phyloP scores from a whole-genome alignment of 2,329 filamentous ascomycete species.

The Epichloe sylvatica region DNA sequence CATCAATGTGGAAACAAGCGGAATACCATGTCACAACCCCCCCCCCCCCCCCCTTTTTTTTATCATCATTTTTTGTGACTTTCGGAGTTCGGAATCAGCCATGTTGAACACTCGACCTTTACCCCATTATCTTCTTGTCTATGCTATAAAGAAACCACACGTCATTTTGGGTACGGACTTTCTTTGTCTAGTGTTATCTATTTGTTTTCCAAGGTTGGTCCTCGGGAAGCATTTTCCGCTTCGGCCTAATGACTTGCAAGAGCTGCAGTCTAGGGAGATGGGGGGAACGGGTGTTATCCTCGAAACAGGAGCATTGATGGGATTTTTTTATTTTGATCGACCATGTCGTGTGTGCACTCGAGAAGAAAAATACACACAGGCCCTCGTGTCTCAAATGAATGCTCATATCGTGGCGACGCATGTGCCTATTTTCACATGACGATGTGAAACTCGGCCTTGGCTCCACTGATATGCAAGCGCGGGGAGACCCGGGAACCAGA shows the following conservation, averaged over 20 bases:
- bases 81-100: not conserved
- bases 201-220: not conserved
- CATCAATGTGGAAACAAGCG: too few relatives aligned
- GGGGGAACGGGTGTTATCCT: too few relatives aligned
- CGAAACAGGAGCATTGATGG: too few relatives aligned
- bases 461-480: not conserved
- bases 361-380: too few relatives aligned
- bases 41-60: not conserved
- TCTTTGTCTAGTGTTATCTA: not conserved
- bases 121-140: too few relatives aligned
- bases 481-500: not conserved
- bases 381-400: too few relatives aligned
- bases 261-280: not conserved
- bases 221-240: too few relatives aligned
- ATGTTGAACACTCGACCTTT: not conserved
- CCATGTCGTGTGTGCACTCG: too few relatives aligned
- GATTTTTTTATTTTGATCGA: too few relatives aligned
- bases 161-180: too few relatives aligned
- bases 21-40: not conserved
- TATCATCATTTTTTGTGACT: not conserved
- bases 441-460: not conserved
- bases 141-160: too few relatives aligned
- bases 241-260: slow-evolving; percentile 1
- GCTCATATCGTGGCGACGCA: too few relatives aligned
- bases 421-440: not conserved